Evolutionary conservation across 1,284 basidiomycete species (phyloP).

Genomic region (Tilletia caries): DNA sequence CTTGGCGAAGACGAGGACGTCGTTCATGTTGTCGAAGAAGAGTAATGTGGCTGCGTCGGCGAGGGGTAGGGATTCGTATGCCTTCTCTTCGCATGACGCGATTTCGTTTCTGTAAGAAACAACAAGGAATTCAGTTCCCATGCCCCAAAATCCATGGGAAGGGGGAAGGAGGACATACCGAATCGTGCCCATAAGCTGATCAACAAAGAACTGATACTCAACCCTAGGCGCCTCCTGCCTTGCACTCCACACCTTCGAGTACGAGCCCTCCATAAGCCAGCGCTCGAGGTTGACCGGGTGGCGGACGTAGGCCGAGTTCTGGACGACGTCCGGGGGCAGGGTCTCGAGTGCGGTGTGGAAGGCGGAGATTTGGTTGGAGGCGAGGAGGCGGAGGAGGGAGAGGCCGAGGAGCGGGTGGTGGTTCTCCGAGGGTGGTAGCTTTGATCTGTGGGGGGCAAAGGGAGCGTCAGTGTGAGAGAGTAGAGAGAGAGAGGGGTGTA

Average conservation of each 20-base stretch:
- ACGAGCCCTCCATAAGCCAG: constrained; percentile 98
- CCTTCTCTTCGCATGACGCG: constrained; percentile 84
- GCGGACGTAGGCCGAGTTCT: constrained; percentile 39
- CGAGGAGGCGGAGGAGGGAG: constrained; percentile 87
- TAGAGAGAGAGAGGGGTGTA: background rate
- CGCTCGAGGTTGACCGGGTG: constrained; percentile 63
- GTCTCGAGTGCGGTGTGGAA: constrained; percentile 99
- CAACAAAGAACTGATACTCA: constrained; percentile 85
- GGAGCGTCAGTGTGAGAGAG: background rate
- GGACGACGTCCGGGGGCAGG: constrained; percentile 57
- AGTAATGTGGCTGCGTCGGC: constrained; percentile 81
- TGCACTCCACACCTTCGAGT: constrained; percentile 96
- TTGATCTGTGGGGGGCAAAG: constrained; percentile 57
- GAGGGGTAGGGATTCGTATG: constrained; percentile 79
- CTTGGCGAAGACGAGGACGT: constrained; percentile 73
- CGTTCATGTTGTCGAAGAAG: constrained; percentile 76
- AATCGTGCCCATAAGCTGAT: constrained; percentile 87
- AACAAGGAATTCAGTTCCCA: background rate
- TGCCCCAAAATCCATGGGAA: background rate
- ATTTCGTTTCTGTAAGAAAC: constrained; percentile 71
- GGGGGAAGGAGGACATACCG: constrained; percentile 58
- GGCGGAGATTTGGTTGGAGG: constrained; percentile 92
- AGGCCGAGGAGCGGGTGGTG: constrained; percentile 87
- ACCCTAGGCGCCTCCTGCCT: constrained; percentile 69
- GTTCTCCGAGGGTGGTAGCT: constrained; percentile 75